Percentiles rank a stretch among this genome's conserved stretches.
Conservation (phyloP, 2,329 filamentous ascomycete species). For the Gaeumannomyces sp. region DNA sequence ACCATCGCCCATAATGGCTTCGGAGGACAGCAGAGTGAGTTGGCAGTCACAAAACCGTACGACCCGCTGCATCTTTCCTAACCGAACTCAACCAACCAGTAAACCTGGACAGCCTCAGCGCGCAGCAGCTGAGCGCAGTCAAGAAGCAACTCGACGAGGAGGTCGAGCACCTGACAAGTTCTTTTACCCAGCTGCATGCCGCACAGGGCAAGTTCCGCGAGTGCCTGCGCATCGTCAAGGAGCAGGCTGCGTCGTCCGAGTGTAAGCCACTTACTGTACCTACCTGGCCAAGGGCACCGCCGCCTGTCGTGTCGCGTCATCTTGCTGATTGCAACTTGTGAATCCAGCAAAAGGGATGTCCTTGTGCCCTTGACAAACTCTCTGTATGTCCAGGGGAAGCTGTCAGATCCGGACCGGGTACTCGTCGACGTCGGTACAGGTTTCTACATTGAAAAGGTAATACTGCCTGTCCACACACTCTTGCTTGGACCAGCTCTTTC, state of each 20-base stretch:
- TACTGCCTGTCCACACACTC: neutral
- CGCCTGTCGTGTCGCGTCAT: neutral
- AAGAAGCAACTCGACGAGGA: slow-evolving; percentile 97
- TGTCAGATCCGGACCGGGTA: slow-evolving; percentile 7
- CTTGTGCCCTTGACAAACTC: slow-evolving; percentile 94
- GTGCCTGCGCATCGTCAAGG: slow-evolving; percentile 69
- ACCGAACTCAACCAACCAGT: slow-evolving; percentile 30
- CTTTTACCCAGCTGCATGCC: slow-evolving; percentile 81
- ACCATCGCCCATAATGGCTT: neutral
- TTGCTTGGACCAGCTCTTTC: neutral
- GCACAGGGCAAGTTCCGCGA: slow-evolving; percentile 91
- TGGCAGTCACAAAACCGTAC: neutral
- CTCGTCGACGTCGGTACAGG: slow-evolving; percentile 81
- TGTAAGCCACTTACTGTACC: neutral
- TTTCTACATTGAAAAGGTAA: slow-evolving; percentile 84
- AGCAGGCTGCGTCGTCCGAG: slow-evolving; percentile 14
- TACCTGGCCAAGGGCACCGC: neutral
- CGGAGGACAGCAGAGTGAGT: neutral
- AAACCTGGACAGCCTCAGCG: slow-evolving; percentile 67
- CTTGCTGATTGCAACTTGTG: neutral
- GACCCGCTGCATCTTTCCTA: neutral
- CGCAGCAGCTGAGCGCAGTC: slow-evolving; percentile 80
- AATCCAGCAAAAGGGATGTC: slow-evolving; percentile 46
- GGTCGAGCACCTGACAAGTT: slow-evolving; percentile 86
- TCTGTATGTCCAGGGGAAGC: slow-evolving; percentile 75